phyloP scores from a whole-genome alignment of 768 basidiomycete species.

The Auricularia sp. region DNA sequence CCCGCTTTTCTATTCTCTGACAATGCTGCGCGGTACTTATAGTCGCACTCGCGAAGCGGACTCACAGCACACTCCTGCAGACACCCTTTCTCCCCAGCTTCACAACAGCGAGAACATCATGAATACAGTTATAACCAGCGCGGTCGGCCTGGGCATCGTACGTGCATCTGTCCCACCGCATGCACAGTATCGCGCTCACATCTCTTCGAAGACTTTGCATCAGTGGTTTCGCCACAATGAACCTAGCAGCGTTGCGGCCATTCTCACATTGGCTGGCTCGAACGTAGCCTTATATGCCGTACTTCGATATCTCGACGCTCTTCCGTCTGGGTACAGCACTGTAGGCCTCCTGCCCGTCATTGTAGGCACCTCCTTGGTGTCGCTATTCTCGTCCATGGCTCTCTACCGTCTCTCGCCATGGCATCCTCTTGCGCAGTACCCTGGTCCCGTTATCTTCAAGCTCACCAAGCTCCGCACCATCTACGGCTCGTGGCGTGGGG shows the following conservation, averaged over 20 bases:
- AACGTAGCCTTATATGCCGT: neutral
- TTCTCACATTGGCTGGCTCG: neutral
- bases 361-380: neutral
- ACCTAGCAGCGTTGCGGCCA: neutral
- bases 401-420: slow-evolving; percentile 29
- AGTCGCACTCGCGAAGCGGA: too few species aligned
- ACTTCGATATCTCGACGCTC: neutral
- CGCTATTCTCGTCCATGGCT: slow-evolving; percentile 18
- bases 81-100: too few species aligned
- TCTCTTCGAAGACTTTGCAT: neutral
- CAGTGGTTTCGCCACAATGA: neutral
- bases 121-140: too few species aligned
- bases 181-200: too few species aligned
- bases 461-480: slow-evolving; percentile 26
- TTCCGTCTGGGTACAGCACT: neutral
- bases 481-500: slow-evolving; percentile 27
- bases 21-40: too few species aligned
- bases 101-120: too few species aligned
- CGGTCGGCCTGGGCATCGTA: too few species aligned
- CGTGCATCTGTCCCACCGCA: too few species aligned
- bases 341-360: neutral
- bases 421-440: slow-evolving; percentile 30
- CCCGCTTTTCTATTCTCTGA: too few species aligned
- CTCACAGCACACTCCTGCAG: too few species aligned
- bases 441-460: slow-evolving; percentile 24